Conservation (phyloP, 2,329 filamentous ascomycete species). For the Emergomyces africanus region DNA sequence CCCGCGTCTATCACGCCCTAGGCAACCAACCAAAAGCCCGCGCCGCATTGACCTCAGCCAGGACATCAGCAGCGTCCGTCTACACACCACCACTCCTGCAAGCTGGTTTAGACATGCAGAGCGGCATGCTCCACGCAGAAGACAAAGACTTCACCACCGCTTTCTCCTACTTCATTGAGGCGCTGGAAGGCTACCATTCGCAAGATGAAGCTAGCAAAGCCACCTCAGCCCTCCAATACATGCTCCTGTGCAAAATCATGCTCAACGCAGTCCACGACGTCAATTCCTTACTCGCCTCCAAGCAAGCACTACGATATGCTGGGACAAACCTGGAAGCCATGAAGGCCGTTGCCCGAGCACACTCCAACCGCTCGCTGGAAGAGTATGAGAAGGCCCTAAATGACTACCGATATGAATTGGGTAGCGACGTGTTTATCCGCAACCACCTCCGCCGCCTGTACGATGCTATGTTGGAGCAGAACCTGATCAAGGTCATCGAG, state of each 20-base stretch:
- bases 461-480: constrained; percentile 98
- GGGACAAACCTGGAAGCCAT: constrained; percentile 95
- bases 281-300: constrained; percentile 84
- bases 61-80: constrained; percentile 90
- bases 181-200: constrained; percentile 88
- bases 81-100: constrained; percentile 94
- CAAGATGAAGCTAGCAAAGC: constrained; percentile 81
- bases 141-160: constrained; percentile 99
- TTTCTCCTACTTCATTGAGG: constrained; percentile 98
- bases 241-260: constrained; percentile 99
- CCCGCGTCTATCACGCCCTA: constrained; percentile 89
- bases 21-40: constrained; percentile 94
- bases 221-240: constrained; percentile 97
- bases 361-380: constrained; percentile 88
- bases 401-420: constrained; percentile 84
- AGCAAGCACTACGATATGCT: constrained; percentile 93
- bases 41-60: constrained; percentile 83
- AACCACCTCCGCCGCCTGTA: constrained; percentile 93
- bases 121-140: constrained; percentile 95
- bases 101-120: constrained; percentile 97
- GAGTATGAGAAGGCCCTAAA: constrained; percentile 92
- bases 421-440: constrained; percentile 88
- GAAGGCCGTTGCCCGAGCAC: constrained; percentile 94
- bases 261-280: constrained; percentile 94
- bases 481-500: constrained; percentile 99